Conservation (phyloP, 2,329 filamentous ascomycete genomes). For the Colletotrichum incanum region DNA sequence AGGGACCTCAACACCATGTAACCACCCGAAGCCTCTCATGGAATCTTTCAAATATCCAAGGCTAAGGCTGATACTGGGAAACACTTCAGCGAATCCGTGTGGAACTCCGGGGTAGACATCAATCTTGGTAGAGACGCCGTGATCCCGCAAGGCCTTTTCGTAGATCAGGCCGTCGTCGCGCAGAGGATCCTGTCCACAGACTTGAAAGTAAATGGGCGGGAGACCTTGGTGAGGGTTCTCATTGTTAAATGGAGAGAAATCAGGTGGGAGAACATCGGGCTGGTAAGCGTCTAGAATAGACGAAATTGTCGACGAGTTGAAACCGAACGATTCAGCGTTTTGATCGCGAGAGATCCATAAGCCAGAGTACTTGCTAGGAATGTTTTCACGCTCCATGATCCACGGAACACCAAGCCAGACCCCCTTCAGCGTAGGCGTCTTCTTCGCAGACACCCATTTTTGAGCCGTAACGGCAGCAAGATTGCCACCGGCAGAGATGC, state of each 20-base stretch:
- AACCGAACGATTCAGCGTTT: slow-evolving; percentile 55
- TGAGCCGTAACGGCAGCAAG: slow-evolving; percentile 42
- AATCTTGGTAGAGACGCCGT: slow-evolving; percentile 27
- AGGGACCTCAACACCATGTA: slow-evolving; percentile 8
- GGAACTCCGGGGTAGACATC: slow-evolving; percentile 32
- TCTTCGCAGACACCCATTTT: slow-evolving; percentile 22
- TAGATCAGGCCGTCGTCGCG: slow-evolving; percentile 65
- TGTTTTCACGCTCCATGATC: slow-evolving; percentile 22
- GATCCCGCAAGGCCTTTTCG: slow-evolving; percentile 50
- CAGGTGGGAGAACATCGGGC: slow-evolving; percentile 48
- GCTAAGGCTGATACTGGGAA: background rate
- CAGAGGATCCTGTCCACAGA: slow-evolving; percentile 64
- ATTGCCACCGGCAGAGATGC: slow-evolving; percentile 44
- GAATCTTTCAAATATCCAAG: slow-evolving; percentile 3
- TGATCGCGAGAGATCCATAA: slow-evolving; percentile 58
- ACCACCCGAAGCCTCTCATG: slow-evolving; percentile 25
- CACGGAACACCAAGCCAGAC: slow-evolving; percentile 31
- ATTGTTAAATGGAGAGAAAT: slow-evolving; percentile 53
- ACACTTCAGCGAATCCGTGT: slow-evolving; percentile 32
- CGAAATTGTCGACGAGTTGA: slow-evolving; percentile 49
- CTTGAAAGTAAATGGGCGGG: slow-evolving; percentile 63
- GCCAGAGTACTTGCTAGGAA: slow-evolving; percentile 55
- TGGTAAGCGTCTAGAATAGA: slow-evolving; percentile 50
- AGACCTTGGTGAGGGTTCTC: slow-evolving; percentile 52
- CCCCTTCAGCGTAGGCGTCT: slow-evolving; percentile 11